Percentiles rank a stretch among this genome's conserved stretches.
Conservation (phyloP, 106 monocot genomes). For the Platanthera zijinensis region DNA sequence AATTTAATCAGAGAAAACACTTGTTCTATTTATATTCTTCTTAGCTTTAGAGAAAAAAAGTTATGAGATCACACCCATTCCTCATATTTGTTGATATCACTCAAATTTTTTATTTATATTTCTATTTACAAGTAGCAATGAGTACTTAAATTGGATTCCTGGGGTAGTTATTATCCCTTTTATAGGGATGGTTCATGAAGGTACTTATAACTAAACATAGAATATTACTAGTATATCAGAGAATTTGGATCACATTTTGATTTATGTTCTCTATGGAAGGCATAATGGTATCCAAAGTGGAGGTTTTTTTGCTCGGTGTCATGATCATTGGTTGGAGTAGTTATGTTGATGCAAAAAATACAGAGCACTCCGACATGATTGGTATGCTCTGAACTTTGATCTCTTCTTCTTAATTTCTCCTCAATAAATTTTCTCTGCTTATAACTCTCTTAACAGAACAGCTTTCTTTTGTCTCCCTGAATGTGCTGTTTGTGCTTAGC, state of each 20-base stretch:
- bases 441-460: no score
- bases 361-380: not conserved
- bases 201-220: not conserved
- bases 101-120: not conserved
- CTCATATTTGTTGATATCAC: no score
- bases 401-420: not conserved
- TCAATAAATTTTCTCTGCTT: not conserved
- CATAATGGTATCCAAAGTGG: not conserved
- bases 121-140: not conserved
- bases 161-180: not conserved
- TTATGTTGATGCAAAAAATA: not conserved
- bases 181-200: not conserved
- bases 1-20: no score
- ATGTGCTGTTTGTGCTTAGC: no score
- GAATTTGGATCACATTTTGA: not conserved
- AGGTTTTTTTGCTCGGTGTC: conserved; percentile 2
- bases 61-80: no score
- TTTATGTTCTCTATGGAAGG: not conserved
- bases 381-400: not conserved
- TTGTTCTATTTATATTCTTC: no score
- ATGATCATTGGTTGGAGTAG: not conserved
- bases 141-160: not conserved
- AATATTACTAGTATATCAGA: not conserved
- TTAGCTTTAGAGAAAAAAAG: no score
- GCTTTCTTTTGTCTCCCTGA: no score